A percentile compares a stretch with the other conserved stretches of the same genome.
These are phyloP conservation scores for Fusarium acutatum DNA, from an alignment of 2,329 filamentous ascomycete species.

Conservation along the genomic window DNA sequence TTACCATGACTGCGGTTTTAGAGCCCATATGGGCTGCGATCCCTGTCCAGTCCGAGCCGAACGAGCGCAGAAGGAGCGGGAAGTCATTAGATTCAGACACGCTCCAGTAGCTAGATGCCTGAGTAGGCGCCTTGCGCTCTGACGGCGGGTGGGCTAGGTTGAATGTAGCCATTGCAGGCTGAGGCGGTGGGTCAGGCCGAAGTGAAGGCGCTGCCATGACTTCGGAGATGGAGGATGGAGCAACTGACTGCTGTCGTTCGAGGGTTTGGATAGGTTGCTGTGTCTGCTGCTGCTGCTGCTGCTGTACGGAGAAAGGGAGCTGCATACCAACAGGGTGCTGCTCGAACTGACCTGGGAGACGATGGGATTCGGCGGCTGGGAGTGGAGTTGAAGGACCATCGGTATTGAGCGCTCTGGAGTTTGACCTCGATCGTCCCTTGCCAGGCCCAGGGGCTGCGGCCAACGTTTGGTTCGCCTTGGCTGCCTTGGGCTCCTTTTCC, in stretches of 20 bases:
- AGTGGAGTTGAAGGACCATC: constrained; percentile 54
- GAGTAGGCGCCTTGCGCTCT: constrained; percentile 62
- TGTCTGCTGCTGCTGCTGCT: constrained; percentile 29
- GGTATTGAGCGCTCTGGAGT: constrained; percentile 58
- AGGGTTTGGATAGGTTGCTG: constrained; percentile 39
- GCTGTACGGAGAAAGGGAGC: constrained; percentile 49
- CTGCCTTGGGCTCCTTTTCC: constrained; percentile 53
- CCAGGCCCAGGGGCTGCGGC: constrained; percentile 55
- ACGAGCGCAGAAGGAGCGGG: constrained; percentile 73
- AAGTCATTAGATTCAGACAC: constrained; percentile 84
- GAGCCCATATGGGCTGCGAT: constrained; percentile 84
- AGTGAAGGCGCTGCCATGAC: constrained; percentile 66
- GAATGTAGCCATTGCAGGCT: constrained; percentile 59
- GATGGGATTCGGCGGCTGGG: constrained; percentile 51
- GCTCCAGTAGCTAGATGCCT: constrained; percentile 87
- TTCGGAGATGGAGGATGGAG: constrained; percentile 56
- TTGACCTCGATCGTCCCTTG: constrained; percentile 64
- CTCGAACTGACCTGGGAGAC: constrained; percentile 56
- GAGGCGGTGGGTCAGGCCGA: constrained; percentile 61
- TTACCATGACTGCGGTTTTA: constrained; percentile 87
- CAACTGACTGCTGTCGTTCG: constrained; percentile 48
- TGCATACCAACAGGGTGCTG: constrained; percentile 52
- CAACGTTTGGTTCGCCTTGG: constrained; percentile 54
- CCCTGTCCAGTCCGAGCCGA: constrained; percentile 79
- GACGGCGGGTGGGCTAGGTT: constrained; percentile 55